Evolutionary conservation across 2,329 filamentous ascomycete species (phyloP).

Genomic region (Sarocladium strictum): DNA sequence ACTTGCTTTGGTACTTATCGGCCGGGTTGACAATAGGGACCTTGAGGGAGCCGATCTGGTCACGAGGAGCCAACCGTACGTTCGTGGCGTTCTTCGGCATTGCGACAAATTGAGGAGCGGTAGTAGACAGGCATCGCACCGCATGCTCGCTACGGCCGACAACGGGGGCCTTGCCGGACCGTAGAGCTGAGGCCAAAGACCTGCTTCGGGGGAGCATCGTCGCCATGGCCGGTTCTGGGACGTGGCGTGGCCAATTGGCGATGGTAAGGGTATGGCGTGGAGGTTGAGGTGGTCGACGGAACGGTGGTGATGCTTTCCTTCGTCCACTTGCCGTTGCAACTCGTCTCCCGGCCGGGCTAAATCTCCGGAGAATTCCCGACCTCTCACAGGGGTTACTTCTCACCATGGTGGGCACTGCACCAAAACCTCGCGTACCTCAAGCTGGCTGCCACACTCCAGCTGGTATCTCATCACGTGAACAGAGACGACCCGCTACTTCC

Average conservation of each 20-base stretch:
- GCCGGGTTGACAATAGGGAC: conserved; percentile 81
- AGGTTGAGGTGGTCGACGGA: conserved; percentile 14
- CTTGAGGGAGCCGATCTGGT: conserved; percentile 58
- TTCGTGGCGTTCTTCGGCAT: conserved; percentile 59
- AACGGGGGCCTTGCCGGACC: conserved; percentile 41
- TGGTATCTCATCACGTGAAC: conserved; percentile 9
- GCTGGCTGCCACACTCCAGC: not conserved
- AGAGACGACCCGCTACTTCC: not conserved
- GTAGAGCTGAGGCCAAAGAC: conserved; percentile 49
- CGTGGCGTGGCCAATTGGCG: conserved; percentile 40
- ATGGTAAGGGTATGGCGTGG: conserved; percentile 6
- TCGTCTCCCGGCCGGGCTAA: conserved; percentile 1
- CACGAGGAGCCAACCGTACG: conserved; percentile 58
- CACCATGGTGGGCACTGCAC: not conserved
- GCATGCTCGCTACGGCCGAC: conserved; percentile 29
- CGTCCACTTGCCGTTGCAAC: conserved; percentile 1
- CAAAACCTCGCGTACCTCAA: conserved; percentile 12
- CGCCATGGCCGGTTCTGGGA: conserved; percentile 45
- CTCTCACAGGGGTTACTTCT: conserved; percentile 6
- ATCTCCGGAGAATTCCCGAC: conserved; percentile 25
- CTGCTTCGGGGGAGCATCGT: conserved; percentile 53
- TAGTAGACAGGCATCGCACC: conserved; percentile 45
- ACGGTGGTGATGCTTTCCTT: conserved; percentile 20
- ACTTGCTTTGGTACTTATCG: conserved; percentile 86
- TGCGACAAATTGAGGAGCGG: conserved; percentile 43